A percentile compares a stretch with the other conserved stretches of the same genome.
Conservation (phyloP, 345 rosid species). For the Laguncularia racemosa region DNA sequence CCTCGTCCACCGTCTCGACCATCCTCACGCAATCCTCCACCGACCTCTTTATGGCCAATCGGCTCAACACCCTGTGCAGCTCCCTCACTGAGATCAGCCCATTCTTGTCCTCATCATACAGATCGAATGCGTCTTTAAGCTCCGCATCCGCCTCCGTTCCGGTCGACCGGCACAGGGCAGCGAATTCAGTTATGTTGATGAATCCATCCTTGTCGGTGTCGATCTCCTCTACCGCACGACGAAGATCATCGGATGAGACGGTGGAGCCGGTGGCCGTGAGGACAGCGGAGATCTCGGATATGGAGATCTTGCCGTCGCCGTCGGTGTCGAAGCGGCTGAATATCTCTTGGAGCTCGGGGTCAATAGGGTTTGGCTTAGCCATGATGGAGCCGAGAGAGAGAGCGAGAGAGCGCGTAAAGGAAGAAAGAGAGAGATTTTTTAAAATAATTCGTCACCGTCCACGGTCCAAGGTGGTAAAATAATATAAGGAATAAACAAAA, state of each 20-base stretch:
- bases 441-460: too few relatives aligned
- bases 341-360: constrained; percentile 19
- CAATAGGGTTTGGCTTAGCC: neutral
- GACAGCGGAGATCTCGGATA: constrained; percentile 26
- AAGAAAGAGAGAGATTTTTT: too few relatives aligned
- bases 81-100: constrained; percentile 29
- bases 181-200: constrained; percentile 29
- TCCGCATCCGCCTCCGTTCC: constrained; percentile 12
- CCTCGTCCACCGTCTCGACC: constrained; percentile 29
- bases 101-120: constrained; percentile 30
- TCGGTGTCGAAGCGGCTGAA: constrained; percentile 31
- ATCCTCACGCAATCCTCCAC: constrained; percentile 30
- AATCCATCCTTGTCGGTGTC: constrained; percentile 34
- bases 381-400: too few relatives aligned
- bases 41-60: constrained; percentile 27
- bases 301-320: constrained; percentile 40
- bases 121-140: constrained; percentile 33
- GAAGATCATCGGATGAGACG: constrained; percentile 19
- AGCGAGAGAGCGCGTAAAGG: too few relatives aligned
- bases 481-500: too few relatives aligned
- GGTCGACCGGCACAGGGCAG: constrained; percentile 20
- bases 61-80: constrained; percentile 30
- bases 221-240: constrained; percentile 27
- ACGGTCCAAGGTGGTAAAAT: too few relatives aligned
- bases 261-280: constrained; percentile 22